These are phyloP conservation scores for Solanum sitiens DNA, from an alignment of 257 asterid genomes.

Conservation along the genomic window DNA sequence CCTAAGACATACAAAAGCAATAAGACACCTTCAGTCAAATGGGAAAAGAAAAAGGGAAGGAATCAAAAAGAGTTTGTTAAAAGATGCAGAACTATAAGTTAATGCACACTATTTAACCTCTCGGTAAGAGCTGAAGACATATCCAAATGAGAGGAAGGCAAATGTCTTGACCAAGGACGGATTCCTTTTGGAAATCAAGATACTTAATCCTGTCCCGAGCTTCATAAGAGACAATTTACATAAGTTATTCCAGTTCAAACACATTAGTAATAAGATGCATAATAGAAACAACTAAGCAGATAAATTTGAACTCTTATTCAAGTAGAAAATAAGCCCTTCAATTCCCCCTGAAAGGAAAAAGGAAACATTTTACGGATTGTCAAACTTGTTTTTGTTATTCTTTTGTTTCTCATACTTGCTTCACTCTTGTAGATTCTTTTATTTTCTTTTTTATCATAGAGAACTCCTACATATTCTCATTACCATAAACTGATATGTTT, in stretches of 20 bases:
- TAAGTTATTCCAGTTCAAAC: conserved; percentile 13
- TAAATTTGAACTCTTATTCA: neutral
- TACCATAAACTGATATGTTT: neutral
- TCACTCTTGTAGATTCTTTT: neutral
- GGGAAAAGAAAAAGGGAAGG: neutral
- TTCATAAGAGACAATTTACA: conserved; percentile 27
- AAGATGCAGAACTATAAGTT: neutral
- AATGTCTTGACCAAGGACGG: conserved; percentile 86
- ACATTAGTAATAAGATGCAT: neutral
- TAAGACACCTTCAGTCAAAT: neutral
- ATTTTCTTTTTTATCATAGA: neutral
- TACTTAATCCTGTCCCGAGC: conserved; percentile 97
- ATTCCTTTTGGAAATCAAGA: conserved; percentile 72
- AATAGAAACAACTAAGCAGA: neutral
- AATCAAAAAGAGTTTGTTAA: neutral
- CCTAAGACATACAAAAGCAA: conserved; percentile 29
- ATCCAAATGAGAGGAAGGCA: conserved; percentile 82
- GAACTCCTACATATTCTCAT: neutral
- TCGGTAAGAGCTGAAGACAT: conserved; percentile 85
- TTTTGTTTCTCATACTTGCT: neutral
- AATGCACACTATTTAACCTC: conserved; percentile 49
- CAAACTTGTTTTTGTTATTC: neutral
- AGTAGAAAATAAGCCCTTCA: neutral
- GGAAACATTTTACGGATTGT: neutral
- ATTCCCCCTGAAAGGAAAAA: neutral